phyloP scores from a whole-genome alignment of 345 rosid genomes.

The Eucalyptus marginata region DNA sequence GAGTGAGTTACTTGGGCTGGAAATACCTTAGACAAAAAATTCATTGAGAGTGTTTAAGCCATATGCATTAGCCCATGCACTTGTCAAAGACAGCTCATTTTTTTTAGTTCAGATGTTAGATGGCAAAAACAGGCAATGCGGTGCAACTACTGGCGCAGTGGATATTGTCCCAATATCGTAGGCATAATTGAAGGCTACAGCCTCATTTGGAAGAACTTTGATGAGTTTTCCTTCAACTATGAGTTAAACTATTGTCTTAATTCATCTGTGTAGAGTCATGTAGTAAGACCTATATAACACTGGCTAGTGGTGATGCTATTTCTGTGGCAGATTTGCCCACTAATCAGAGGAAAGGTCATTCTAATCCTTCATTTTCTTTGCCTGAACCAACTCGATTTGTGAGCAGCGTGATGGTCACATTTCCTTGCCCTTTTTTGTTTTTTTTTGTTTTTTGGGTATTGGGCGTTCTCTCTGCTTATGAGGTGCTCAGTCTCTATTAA shows the following conservation, averaged over 20 bases:
- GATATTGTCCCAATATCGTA: background rate
- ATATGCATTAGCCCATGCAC: background rate
- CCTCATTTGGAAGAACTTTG: background rate
- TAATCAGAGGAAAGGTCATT: background rate
- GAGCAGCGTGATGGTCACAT: background rate
- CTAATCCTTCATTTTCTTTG: background rate
- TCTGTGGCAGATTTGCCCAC: background rate
- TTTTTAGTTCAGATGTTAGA: background rate
- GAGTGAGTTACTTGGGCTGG: background rate
- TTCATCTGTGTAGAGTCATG: background rate
- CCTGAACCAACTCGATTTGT: background rate
- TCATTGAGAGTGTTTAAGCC: background rate
- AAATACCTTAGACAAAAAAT: background rate
- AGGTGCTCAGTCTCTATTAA: background rate
- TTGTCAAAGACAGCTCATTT: background rate
- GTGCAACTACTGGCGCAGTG: background rate
- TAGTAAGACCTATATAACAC: background rate
- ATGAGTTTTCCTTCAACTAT: background rate
- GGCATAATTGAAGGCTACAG: background rate
- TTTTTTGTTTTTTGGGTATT: background rate
- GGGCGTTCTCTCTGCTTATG: background rate
- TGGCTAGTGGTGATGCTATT: background rate
- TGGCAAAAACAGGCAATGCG: background rate
- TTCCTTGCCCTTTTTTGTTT: background rate
- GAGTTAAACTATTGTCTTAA: background rate